phyloP scores from a whole-genome alignment of 2,329 filamentous ascomycete genomes.

The Sarocladium kiliense region DNA sequence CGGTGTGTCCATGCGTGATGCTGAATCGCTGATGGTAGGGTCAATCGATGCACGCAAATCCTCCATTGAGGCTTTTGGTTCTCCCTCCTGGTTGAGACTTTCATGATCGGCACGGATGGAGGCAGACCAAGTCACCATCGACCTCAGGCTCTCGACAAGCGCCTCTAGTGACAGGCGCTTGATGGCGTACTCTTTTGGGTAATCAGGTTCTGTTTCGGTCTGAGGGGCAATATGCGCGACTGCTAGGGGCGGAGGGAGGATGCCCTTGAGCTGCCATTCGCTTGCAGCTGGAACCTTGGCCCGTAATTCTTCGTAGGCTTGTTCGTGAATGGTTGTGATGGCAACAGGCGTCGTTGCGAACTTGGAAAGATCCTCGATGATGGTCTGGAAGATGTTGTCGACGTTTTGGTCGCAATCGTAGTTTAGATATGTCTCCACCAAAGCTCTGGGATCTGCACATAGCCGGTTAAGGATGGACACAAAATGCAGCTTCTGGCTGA shows the following conservation, averaged over 20 bases:
- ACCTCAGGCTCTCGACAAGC: constrained; percentile 81
- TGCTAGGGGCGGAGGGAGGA: constrained; percentile 79
- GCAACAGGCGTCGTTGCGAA: constrained; percentile 75
- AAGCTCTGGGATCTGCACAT: constrained; percentile 75
- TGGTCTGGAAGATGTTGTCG: constrained; percentile 93
- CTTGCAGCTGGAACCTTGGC: constrained; percentile 53
- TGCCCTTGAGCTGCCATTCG: constrained; percentile 85
- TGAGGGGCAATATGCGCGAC: constrained; percentile 65
- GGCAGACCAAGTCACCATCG: constrained; percentile 86
- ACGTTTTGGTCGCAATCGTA: constrained; percentile 95
- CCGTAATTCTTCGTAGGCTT: constrained; percentile 78
- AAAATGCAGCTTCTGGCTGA: constrained; percentile 90
- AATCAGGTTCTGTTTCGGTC: constrained; percentile 59
- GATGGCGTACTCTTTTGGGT: constrained; percentile 84
- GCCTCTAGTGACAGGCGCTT: constrained; percentile 87
- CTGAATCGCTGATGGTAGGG: constrained; percentile 54
- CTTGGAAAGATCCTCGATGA: constrained; percentile 89
- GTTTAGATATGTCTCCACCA: constrained; percentile 96
- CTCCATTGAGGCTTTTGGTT: constrained; percentile 33
- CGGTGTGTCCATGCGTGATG: constrained; percentile 56
- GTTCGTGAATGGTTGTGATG: constrained; percentile 72
- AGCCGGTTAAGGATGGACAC: constrained; percentile 80
- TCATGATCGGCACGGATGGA: constrained; percentile 54
- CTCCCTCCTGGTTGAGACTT: constrained; percentile 17
- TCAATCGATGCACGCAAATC: constrained; percentile 64